Conservation (phyloP, 768 basidiomycete genomes). For the Termitomyces sp. region DNA sequence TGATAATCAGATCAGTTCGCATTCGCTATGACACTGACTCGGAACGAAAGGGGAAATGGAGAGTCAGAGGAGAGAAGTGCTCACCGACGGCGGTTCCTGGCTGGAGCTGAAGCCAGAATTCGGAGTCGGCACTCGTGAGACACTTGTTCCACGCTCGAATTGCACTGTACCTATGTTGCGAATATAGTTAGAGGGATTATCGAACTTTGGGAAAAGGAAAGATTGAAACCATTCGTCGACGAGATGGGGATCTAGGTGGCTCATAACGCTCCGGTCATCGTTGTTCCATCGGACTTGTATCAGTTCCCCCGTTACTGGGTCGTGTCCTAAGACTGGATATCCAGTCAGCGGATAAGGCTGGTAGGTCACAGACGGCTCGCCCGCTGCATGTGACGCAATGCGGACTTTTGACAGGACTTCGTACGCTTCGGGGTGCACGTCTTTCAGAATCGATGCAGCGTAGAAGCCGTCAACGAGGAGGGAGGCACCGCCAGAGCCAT, state of each 20-base stretch:
- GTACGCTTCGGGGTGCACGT: constrained; percentile 71
- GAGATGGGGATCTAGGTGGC: constrained; percentile 47
- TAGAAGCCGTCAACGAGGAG: constrained; percentile 97
- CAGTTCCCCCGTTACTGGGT: constrained; percentile 55
- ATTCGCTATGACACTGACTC: not conserved
- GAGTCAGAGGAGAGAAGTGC: constrained; percentile 20
- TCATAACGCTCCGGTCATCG: constrained; percentile 86
- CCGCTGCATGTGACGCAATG: constrained; percentile 86
- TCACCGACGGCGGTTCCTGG: constrained; percentile 83
- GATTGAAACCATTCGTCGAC: constrained; percentile 69
- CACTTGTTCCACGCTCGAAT: constrained; percentile 74
- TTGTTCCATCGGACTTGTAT: constrained; percentile 91
- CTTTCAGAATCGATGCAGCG: constrained; percentile 75
- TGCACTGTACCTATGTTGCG: constrained; percentile 65
- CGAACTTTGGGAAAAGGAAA: not conserved
- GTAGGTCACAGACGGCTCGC: constrained; percentile 60
- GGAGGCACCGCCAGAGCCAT: constrained; percentile 81
- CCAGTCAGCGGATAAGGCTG: constrained; percentile 53
- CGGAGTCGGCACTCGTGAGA: constrained; percentile 76
- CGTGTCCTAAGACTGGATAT: constrained; percentile 73
- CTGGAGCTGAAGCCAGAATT: constrained; percentile 88
- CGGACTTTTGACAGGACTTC: constrained; percentile 61
- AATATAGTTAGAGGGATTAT: not conserved
- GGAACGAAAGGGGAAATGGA: not conserved
- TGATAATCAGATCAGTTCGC: not conserved